These are phyloP conservation scores for Tephrocybe sp. DNA, from an alignment of 768 basidiomycete genomes.

Conservation along the genomic window DNA sequence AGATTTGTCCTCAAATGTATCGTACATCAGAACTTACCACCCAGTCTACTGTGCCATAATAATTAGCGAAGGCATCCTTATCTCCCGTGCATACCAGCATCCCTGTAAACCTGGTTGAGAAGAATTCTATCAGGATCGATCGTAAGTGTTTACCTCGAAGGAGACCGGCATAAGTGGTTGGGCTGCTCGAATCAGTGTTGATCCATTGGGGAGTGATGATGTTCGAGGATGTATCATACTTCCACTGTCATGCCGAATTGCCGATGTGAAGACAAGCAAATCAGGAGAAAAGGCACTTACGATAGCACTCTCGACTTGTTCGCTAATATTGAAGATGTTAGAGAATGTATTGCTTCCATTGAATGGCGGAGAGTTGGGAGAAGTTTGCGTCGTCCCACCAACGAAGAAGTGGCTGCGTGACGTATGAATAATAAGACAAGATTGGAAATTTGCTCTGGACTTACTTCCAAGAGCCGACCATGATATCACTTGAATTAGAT, in stretches of 20 bases:
- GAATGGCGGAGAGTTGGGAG: conserved; percentile 3
- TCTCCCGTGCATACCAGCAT: conserved; percentile 1
- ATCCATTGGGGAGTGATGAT: conserved; percentile 11
- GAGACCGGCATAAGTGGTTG: conserved; percentile 9
- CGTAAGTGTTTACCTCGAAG: neutral
- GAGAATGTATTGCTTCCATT: conserved; percentile 11
- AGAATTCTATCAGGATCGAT: neutral
- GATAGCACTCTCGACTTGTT: conserved; percentile 12
- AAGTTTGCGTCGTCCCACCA: conserved; percentile 12
- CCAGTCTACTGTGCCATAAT: neutral
- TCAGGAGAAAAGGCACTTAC: neutral
- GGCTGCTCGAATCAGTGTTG: conserved; percentile 10
- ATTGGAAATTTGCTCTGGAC: neutral
- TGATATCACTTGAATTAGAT: conserved; percentile 5
- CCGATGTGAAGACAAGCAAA: neutral
- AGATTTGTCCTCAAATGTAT: neutral
- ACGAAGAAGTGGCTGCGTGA: conserved; percentile 11
- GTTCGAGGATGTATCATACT: conserved; percentile 1
- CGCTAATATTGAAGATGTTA: conserved; percentile 4
- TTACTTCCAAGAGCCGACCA: conserved; percentile 4
- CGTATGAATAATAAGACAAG: neutral
- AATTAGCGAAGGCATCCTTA: neutral
- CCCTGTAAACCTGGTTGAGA: neutral
- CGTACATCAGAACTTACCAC: neutral
- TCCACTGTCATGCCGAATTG: conserved; percentile 4